Conservation (phyloP, 148 eudicot species). For the Simmondsia chinensis region DNA sequence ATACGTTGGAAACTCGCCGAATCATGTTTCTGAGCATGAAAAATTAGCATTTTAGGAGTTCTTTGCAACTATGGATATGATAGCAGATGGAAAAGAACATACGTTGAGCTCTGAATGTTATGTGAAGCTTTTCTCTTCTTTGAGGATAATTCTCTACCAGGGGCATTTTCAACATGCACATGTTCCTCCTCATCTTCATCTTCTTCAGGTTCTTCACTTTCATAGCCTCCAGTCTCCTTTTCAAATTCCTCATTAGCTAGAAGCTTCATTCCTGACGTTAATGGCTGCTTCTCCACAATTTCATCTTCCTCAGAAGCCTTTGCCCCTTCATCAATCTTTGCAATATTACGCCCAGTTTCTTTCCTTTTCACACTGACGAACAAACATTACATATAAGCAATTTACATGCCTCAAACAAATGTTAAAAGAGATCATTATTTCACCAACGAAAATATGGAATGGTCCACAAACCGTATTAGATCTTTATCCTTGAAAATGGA, state of each 20-base stretch:
- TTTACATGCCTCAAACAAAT: background rate
- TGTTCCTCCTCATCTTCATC: constrained; percentile 23
- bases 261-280: constrained; percentile 30
- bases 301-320: constrained; percentile 19
- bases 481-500: constrained; percentile 70
- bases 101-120: constrained; percentile 39
- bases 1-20: no score
- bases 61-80: no score
- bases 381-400: background rate
- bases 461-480: constrained; percentile 46
- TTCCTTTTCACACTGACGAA: constrained; percentile 55
- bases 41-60: no score
- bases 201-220: constrained; percentile 40
- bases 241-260: constrained; percentile 57
- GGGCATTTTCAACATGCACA: constrained; percentile 11
- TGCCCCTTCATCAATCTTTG: constrained; percentile 17
- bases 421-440: background rate
- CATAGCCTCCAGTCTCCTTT: constrained; percentile 44
- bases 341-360: constrained; percentile 10
- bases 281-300: constrained; percentile 30
- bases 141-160: constrained; percentile 17
- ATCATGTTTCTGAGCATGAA: no score
- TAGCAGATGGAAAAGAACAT: constrained; percentile 10
- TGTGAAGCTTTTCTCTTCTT: constrained; percentile 67
- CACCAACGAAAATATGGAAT: constrained; percentile 3